Evolutionary conservation across 495 filamentous ascomycete genomes (phyloP).

Genomic region (Thozetella sp.): DNA sequence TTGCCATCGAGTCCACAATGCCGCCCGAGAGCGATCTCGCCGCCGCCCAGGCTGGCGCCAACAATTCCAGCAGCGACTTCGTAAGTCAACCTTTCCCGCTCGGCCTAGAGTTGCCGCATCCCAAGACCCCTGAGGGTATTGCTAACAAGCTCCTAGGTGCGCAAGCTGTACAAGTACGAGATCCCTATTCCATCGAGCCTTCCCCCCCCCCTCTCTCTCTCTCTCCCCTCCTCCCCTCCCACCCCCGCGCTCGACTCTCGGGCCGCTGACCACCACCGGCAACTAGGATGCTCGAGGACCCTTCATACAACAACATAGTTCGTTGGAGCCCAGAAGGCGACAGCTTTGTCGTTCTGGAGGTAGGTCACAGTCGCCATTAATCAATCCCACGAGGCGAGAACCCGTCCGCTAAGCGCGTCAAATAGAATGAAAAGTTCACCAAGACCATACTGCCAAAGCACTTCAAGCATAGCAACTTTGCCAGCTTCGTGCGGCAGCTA

Average conservation of each 20-base stretch:
- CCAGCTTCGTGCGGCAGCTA: slow-evolving; percentile 95
- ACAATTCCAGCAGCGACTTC: slow-evolving; percentile 51
- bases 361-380: too few relatives aligned
- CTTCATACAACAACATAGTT: slow-evolving; percentile 87
- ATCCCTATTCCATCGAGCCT: slow-evolving; percentile 25
- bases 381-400: too few relatives aligned
- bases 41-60: slow-evolving; percentile 40
- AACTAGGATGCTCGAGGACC: slow-evolving; percentile 97
- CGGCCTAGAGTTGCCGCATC: too few relatives aligned
- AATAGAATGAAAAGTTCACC: slow-evolving; percentile 95
- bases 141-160: slow-evolving; percentile 65
- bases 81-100: too few relatives aligned
- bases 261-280: slow-evolving; percentile 13
- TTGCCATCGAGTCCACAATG: slow-evolving; percentile 28
- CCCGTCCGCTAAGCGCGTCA: background rate
- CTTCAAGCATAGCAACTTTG: slow-evolving; percentile 99
- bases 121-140: too few relatives aligned
- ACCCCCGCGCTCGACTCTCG: slow-evolving; percentile 12
- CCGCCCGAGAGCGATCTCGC: slow-evolving; percentile 38
- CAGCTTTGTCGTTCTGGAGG: slow-evolving; percentile 97
- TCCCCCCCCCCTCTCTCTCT: slow-evolving; percentile 2
- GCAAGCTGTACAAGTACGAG: slow-evolving; percentile 94
- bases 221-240: slow-evolving; percentile 6
- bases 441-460: slow-evolving; percentile 97
- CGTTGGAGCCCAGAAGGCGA: slow-evolving; percentile 94